phyloP scores from a whole-genome alignment of 805 yeast genomes.

The Yarrowia divulgata region DNA sequence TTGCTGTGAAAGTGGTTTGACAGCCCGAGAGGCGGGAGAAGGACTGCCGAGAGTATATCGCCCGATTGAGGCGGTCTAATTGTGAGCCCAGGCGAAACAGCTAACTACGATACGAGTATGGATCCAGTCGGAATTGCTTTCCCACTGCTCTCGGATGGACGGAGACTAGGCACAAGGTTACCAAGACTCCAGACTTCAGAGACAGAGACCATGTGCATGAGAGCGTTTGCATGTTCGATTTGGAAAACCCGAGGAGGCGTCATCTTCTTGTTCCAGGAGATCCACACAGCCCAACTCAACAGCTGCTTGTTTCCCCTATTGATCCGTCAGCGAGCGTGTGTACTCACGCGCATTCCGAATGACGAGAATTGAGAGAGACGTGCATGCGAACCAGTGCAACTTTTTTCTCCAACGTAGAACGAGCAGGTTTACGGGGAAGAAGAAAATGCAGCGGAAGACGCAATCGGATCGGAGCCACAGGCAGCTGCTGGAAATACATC shows the following conservation, averaged over 20 bases:
- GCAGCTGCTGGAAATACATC: constrained; percentile 3
- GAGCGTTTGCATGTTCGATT: constrained; percentile 9
- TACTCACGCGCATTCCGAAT: neutral
- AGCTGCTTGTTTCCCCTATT: constrained; percentile 1
- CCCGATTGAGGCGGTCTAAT: neutral
- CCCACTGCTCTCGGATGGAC: constrained; percentile 7
- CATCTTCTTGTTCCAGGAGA: neutral
- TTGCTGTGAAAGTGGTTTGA: constrained; percentile 22
- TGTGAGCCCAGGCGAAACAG: neutral
- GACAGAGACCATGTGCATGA: constrained; percentile 16
- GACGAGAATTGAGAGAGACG: constrained; percentile 7
- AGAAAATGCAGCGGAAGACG: neutral
- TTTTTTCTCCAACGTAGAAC: neutral
- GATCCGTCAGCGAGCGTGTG: neutral
- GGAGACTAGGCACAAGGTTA: constrained; percentile 37
- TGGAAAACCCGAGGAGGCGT: constrained; percentile 3
- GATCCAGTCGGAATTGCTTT: neutral
- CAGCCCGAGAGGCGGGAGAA: neutral
- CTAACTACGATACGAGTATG: neutral
- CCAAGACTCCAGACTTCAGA: constrained; percentile 16
- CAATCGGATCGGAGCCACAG: neutral
- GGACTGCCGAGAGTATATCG: neutral
- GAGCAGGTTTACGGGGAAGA: neutral
- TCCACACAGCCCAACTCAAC: neutral
- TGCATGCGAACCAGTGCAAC: neutral